Evolutionary conservation across 2,329 filamentous ascomycete genomes (phyloP), one percentile per base, ranked within the genome.

Genomic region (Pseudogymnoascus sp.): DNA sequence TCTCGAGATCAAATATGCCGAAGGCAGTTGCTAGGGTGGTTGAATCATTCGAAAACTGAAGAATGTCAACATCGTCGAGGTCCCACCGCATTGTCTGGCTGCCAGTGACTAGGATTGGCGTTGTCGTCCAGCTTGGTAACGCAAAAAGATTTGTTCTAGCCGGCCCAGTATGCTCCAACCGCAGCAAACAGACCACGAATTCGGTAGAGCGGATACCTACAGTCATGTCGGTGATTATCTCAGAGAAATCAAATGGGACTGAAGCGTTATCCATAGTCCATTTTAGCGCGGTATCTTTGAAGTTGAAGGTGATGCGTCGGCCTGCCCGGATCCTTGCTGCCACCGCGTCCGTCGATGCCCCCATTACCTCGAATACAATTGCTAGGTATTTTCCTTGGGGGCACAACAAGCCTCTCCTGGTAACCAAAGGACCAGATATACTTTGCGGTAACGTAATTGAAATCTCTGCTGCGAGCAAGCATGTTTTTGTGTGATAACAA

Each of bases 131-230:
- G 9, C 25, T 28, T 37, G 43, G 39, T n/a, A 54, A 35, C 2
- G 43, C 16, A 35, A 61, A 61, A 20, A 61, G 28, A 28, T 61
- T 25, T 12, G 59, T 61, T 22, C 59, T 30, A 22, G 59, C 20
- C 6, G 43, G 33, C n/a, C 43, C 41, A 20, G 35, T 35, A 57
- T 57, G 59, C 14, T 57, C 25, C 9, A 61, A 25, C 43, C 57
- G 36, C n/a, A 61, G n/a, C 16, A 61, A 36, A 38, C 43, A 61
- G n/a, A 61, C 38, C 9, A 57, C 28, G 30, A 37, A 57, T 25
- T 54, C 14, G 3, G 30, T 6, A n/a, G 18, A 22, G n/a, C 20
- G 12, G n/a, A 61, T 12, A 18, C 59, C 59, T 25, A 57, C 16
- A 36, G 35, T 14, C 18, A 61, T 16, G 22, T 57, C 6, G 16